Evolutionary conservation across 2,329 filamentous ascomycete species (phyloP).

Genomic region (Colletotrichum lupini): DNA sequence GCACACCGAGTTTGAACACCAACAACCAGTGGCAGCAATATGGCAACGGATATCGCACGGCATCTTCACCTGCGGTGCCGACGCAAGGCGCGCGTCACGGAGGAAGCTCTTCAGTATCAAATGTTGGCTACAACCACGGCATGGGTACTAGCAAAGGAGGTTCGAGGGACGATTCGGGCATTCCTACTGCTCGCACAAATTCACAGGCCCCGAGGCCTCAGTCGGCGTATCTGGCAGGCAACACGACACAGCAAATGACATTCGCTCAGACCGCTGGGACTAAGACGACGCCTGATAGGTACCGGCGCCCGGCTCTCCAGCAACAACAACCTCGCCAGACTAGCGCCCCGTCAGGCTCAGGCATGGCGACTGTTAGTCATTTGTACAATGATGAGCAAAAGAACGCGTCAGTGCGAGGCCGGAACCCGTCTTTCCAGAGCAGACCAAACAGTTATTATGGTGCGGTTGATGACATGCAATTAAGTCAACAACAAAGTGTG

Average conservation of each 20-base stretch:
- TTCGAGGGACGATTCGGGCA: slow-evolving; percentile 64
- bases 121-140: slow-evolving; percentile 51
- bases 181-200: slow-evolving; percentile 56
- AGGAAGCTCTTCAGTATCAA: slow-evolving; percentile 52
- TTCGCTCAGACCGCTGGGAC: slow-evolving; percentile 67
- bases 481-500: slow-evolving; percentile 65
- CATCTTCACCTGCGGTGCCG: slow-evolving; percentile 57
- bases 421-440: slow-evolving; percentile 50
- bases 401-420: slow-evolving; percentile 39
- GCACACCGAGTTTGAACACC: slow-evolving; percentile 73
- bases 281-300: slow-evolving; percentile 84
- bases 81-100: slow-evolving; percentile 49
- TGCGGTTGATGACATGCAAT: slow-evolving; percentile 73
- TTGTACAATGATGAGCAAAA: slow-evolving; percentile 57
- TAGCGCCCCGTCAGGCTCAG: slow-evolving; percentile 60
- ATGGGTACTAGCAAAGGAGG: slow-evolving; percentile 51
- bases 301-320: slow-evolving; percentile 73
- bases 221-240: slow-evolving; percentile 51
- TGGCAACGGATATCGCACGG: slow-evolving; percentile 58
- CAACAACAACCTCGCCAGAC: slow-evolving; percentile 47
- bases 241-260: slow-evolving; percentile 57
- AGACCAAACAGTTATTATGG: slow-evolving; percentile 66
- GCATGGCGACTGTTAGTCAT: slow-evolving; percentile 65
- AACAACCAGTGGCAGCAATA: slow-evolving; percentile 63
- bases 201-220: slow-evolving; percentile 54